Evolutionary conservation across 2,329 filamentous ascomycete genomes (phyloP), one percentile per base, ranked within the genome.

Genomic region (Phialophora macrospora): DNA sequence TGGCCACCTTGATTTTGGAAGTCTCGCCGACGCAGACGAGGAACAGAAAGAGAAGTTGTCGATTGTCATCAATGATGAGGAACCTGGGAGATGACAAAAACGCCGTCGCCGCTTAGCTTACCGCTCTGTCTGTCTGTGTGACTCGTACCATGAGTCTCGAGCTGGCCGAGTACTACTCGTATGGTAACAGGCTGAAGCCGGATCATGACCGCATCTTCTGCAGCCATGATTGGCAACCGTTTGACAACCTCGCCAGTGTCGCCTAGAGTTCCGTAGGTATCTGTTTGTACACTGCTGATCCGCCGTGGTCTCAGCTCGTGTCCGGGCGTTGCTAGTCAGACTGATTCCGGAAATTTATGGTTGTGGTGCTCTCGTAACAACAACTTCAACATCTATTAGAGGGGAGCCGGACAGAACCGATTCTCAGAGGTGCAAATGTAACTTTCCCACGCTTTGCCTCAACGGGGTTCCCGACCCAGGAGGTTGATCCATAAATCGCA

Each of bases 401-500:
- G 46, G 38, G 58, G 32, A 52, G 28, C 58, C 58, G 46, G 32
- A 32, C 58, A 52, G 58, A 32, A 60, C 58, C 58, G 46, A 52
- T 52, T 51, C 48, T 22, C 30, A 17, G 26, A 30, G 30, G 48
- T 51, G 20, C 48, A 60, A 38, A 60, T 41, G 58, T 51, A 52
- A 59, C 56, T 59, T 59, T 59, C 48, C 49, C 24, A 49, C 49
- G 51, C 38, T 48, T 62, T 62, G 60, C 60, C 51, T 28, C 46
- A 54, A 54, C 22, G 28, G 58, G 58, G n/a, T 46, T 54, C 48
- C 48, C 48, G 28, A 55, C 44, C 59, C 51, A 30, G 24, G 30
- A 62, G 20, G 22, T 49, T 54, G 41, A 51, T 28, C 44, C 28
- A 30, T 44, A 44, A 44, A n/a, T 44, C 38, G 38, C 38, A 44